Base-by-base conservation (phyloP, 352 stramenopile species). In the Pilasporangium apinafurcum region DNA sequence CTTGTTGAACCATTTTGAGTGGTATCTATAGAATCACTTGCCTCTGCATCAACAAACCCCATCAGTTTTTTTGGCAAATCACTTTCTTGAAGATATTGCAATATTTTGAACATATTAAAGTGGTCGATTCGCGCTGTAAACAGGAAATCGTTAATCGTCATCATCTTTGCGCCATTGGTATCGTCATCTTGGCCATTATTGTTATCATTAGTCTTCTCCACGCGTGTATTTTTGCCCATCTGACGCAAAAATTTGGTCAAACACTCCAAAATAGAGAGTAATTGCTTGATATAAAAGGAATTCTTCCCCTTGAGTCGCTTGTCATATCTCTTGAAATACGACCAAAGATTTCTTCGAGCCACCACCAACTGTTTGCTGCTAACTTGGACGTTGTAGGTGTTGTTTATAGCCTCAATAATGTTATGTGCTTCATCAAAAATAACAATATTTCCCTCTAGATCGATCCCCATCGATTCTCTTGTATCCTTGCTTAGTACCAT, bases 341-440 rank as follows among this genome's bases (percentile, higher is more conserved):
- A 62, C 83, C 83, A 94, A n/a, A 94, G 48, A 20, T 66, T 84
- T 24, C 83, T 63, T 25, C 80, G 61, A 7, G 75, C 69, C 17
- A 87, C 62, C 1, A 92, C 74, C 6, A 90, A 48, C 41, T 91
- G 65, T 37, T 89, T 92, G 50, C 63, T 89, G 17, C 65, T 73
- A 8, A 91, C 71, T 26, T 76, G 50, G 10, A 91, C 76, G 31
- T 83, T 89, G 60, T 97, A 92, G 7, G 85, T 92, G 47, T 75
- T 82, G 53, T 96, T 96, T 45, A 99, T 85, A 9, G 95, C 88
- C 51, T 98, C 95, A 7, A 98, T 78, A 31, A 99, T 85, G 62
- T 99, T 99, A 66, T 99, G 97, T 13, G 96, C 97, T 62, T 99
- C 97, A 61, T 99, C 97, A 31, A 99, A 86, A 8, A 99, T 74